Conservation (phyloP, 257 asterid species). For the Capsicum chinense region DNA sequence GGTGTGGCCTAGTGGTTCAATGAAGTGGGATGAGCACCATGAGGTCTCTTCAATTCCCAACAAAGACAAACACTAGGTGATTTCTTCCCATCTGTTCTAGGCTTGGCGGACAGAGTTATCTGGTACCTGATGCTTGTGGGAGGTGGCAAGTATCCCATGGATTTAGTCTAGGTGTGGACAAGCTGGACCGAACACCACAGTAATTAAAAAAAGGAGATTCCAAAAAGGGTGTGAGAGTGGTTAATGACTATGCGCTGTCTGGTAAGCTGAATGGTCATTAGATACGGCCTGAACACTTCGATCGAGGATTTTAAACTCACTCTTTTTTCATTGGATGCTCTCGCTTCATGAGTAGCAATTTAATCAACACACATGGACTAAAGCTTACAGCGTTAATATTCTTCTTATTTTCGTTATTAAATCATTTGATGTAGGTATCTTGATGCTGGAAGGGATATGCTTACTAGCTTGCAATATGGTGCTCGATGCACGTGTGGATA, state of each 20-base stretch:
- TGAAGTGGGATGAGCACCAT: too few relatives aligned
- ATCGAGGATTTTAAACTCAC: neutral
- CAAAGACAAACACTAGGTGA: too few relatives aligned
- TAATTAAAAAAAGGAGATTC: neutral
- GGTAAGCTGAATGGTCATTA: slow-evolving; percentile 17
- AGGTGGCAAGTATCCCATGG: too few relatives aligned
- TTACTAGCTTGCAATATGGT: slow-evolving; percentile 87
- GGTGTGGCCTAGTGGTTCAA: too few relatives aligned
- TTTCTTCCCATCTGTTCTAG: too few relatives aligned
- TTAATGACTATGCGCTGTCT: neutral
- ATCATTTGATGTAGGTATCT: slow-evolving; percentile 60
- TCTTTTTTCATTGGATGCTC: slow-evolving; percentile 15
- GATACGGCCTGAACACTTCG: neutral
- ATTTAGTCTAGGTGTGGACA: too few relatives aligned
- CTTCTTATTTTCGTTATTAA: slow-evolving; percentile 15
- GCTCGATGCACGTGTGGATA: slow-evolving; percentile 98
- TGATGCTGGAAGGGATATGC: slow-evolving; percentile 97
- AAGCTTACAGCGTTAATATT: slow-evolving; percentile 9
- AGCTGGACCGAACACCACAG: too few relatives aligned
- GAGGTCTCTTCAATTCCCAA: too few relatives aligned
- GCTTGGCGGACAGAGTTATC: too few relatives aligned
- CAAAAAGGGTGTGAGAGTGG: slow-evolving; percentile 10
- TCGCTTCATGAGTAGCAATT: neutral
- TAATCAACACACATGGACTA: neutral
- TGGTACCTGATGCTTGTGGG: too few relatives aligned